phyloP scores from a whole-genome alignment of 148 eudicot species.

The Nepenthes gracilis region DNA sequence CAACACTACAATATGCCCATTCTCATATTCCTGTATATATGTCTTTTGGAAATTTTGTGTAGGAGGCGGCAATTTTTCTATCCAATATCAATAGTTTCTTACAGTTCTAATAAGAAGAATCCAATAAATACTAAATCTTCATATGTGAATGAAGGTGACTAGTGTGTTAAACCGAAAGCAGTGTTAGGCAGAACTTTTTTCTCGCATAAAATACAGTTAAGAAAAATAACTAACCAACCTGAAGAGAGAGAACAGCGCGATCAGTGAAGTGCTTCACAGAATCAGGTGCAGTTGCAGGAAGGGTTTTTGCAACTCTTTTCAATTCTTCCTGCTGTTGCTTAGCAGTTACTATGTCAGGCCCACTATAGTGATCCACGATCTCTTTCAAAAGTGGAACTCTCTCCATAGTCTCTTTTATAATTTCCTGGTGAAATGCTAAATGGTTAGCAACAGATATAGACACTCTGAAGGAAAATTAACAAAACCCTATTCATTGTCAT shows the following conservation, averaged over 20 bases:
- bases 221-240: constrained; percentile 31
- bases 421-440: constrained; percentile 29
- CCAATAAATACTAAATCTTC: too few relatives aligned
- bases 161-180: too few relatives aligned
- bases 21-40: too few relatives aligned
- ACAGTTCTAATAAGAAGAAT: too few relatives aligned
- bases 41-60: too few relatives aligned
- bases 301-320: constrained; percentile 77
- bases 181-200: neutral
- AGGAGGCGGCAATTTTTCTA: too few relatives aligned
- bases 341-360: constrained; percentile 81
- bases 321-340: constrained; percentile 69
- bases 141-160: too few relatives aligned
- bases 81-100: too few relatives aligned
- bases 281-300: constrained; percentile 57
- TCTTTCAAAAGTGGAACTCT: constrained; percentile 66
- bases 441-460: neutral
- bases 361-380: constrained; percentile 69
- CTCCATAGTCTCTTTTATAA: constrained; percentile 59
- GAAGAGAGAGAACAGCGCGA: constrained; percentile 81
- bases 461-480: neutral
- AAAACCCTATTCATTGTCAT: neutral
- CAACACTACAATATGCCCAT: too few relatives aligned
- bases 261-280: constrained; percentile 64
- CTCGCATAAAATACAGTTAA: neutral